Base-by-base conservation (phyloP, 129 eudicot species). In the Helianthus tuberosus region DNA sequence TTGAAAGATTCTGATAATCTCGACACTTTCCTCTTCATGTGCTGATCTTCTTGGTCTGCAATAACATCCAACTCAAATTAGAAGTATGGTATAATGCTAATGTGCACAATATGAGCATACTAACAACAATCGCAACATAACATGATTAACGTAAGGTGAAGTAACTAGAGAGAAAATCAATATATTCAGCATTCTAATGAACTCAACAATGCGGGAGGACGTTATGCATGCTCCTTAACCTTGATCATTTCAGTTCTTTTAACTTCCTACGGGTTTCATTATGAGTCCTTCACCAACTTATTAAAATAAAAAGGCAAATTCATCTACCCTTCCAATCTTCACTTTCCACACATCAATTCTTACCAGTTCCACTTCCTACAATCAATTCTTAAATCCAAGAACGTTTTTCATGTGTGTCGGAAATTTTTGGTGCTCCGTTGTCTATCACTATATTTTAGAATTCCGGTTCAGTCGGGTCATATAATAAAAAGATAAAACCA, bases 11-110 rank as follows among this genome's bases (percentile, higher is more conserved):
- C 84, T 39, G 99, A 77, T 68, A 95, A 77, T 76, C 94, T 87
- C 55, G 83, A 70, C 68, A 91, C 99, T 15, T 91, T 89, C 80
- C 93, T 80, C 82, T 80, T 91, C 96, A 95, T 85, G 78, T 95
- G 87, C 43, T 79, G 81, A 44, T 80, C 88, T 14, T 91, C 90
- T 69, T 88, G 85, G 82, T 91, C 99, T 95, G 68, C 23, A 71
- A 53, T 53, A 53, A 17, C 29, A 53, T 20, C 60, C 11, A 15
- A 53, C 60, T 53, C 20, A 53, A 53, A 15, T 17, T 5, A 15
- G 7, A 53, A 0, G 29, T 16, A 53, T 53, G 59, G 59, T 53
- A 53, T 53, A 53, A 53, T 53, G 59, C 10, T 15, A 51, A 51
- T 51, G 17, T 51, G 16, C 57, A 51, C 20, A 51, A 51, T 51